Conservation (phyloP, 345 rosid genomes). For the Citrus hindsii region DNA sequence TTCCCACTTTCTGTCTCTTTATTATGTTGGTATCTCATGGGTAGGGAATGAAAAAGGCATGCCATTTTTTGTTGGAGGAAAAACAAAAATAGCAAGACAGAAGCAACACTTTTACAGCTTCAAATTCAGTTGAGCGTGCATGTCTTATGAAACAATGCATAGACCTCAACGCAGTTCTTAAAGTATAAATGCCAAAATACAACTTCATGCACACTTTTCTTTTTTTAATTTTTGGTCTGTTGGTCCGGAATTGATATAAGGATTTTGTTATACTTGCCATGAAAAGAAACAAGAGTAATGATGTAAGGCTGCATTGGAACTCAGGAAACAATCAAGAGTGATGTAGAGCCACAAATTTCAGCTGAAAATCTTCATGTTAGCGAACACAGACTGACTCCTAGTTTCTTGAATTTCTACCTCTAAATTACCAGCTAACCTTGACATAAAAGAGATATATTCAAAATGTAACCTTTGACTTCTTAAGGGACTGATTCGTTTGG, state of each 20-base stretch:
- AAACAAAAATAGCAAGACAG: not conserved
- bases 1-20: not conserved
- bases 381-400: not conserved
- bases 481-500: not conserved
- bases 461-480: not conserved
- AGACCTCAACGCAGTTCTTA: not conserved
- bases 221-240: not conserved
- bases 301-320: not conserved
- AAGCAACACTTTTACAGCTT: not conserved
- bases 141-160: not conserved
- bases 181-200: not conserved
- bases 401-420: not conserved
- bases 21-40: not conserved
- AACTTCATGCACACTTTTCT: not conserved
- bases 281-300: not conserved
- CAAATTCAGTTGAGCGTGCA: not conserved
- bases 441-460: not conserved
- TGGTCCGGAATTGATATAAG: not conserved
- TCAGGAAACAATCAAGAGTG: not conserved
- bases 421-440: not conserved
- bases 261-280: not conserved
- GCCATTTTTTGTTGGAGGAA: not conserved
- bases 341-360: not conserved
- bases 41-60: not conserved
- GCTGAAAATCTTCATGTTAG: not conserved